Evolutionary conservation across 2,329 filamentous ascomycete species (phyloP).

Genomic region (Arthrinium phaeospermum): DNA sequence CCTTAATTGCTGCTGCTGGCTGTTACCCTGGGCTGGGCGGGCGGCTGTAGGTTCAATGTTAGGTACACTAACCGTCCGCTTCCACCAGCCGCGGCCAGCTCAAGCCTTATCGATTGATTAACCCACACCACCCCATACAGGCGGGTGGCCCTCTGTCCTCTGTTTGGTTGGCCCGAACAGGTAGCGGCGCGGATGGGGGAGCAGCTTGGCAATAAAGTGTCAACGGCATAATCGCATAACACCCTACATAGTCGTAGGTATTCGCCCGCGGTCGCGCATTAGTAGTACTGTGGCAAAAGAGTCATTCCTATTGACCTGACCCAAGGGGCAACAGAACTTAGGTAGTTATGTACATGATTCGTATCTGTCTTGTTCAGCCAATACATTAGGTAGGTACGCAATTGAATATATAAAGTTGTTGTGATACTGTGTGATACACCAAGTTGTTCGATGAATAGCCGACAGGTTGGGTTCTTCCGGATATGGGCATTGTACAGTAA

Average conservation of each 20-base stretch:
- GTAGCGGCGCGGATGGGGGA: not conserved
- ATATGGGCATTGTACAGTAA: not conserved
- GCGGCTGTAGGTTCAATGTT: not conserved
- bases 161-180: not conserved
- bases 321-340: not conserved
- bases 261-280: too few species aligned
- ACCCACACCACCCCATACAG: slow-evolving; percentile 12
- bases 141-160: not conserved
- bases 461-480: not conserved
- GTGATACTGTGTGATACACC: not conserved
- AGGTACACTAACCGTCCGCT: not conserved
- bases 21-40: not conserved
- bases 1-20: not conserved
- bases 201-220: not conserved
- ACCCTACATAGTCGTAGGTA: too few species aligned
- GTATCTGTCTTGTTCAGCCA: not conserved
- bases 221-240: not conserved
- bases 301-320: not conserved
- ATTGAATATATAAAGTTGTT: too few species aligned
- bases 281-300: not conserved
- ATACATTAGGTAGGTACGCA: too few species aligned
- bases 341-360: not conserved
- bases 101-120: slow-evolving; percentile 18
- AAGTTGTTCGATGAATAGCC: not conserved
- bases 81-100: slow-evolving; percentile 13